phyloP scores from a whole-genome alignment of 164 flowering plant genomes.

The Paratinospora sagittata region DNA sequence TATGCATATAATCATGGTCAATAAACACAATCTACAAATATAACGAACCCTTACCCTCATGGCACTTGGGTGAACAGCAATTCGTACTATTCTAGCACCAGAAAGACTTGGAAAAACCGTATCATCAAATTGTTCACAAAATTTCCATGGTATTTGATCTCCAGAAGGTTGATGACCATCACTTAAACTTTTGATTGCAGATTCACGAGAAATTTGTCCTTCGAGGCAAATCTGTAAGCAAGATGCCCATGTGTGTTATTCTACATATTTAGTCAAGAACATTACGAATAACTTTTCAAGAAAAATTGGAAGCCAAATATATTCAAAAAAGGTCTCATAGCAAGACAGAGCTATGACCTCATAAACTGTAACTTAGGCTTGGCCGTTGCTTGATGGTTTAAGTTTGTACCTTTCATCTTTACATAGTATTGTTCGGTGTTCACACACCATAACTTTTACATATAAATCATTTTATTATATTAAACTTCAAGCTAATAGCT shows the following conservation, averaged over 20 bases:
- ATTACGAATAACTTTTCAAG: neutral
- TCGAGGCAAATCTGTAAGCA: constrained; percentile 70
- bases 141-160: constrained; percentile 98
- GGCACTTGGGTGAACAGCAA: constrained; percentile 96
- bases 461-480: too few relatives aligned
- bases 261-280: neutral
- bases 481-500: too few relatives aligned
- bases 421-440: too few relatives aligned
- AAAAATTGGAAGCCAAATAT: neutral
- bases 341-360: neutral
- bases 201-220: constrained; percentile 85
- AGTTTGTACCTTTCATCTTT: too few relatives aligned
- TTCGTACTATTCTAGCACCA: constrained; percentile 95
- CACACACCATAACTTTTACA: too few relatives aligned
- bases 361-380: neutral
- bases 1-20: neutral
- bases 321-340: neutral
- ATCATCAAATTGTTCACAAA: constrained; percentile 77
- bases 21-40: neutral
- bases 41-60: constrained; percentile 57
- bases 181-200: constrained; percentile 68
- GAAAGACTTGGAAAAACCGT: constrained; percentile 83
- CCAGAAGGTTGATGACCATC: constrained; percentile 83
- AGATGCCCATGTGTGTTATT: neutral
- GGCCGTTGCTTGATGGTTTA: too few relatives aligned